Percentiles rank a stretch among this genome's conserved stretches.
These are phyloP conservation scores for Mucor lusitanicus DNA, from an alignment of 371 early-diverging fungal genomes.

Conservation along the genomic window DNA sequence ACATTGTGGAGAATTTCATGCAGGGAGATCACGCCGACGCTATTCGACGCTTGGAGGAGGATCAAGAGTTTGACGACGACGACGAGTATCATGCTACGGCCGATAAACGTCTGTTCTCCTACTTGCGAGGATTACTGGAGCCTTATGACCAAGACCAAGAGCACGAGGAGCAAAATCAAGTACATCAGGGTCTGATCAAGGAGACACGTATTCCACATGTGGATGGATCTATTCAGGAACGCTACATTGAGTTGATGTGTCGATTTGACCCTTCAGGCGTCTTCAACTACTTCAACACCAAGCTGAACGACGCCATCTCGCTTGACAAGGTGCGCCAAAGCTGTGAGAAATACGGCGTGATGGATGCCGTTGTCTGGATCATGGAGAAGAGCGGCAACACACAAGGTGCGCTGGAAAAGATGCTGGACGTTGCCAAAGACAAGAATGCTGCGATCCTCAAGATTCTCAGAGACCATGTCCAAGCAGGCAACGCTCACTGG, in stretches of 20 bases:
- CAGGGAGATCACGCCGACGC: conserved; percentile 65
- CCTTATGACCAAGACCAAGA: conserved; percentile 27
- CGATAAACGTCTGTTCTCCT: conserved; percentile 62
- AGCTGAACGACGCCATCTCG: conserved; percentile 57
- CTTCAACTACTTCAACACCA: conserved; percentile 61
- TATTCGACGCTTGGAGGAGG: conserved; percentile 56
- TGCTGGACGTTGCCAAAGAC: conserved; percentile 64
- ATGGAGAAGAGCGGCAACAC: conserved; percentile 73
- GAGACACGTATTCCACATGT: conserved; percentile 19
- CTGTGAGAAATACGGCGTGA: conserved; percentile 62
- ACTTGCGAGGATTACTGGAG: conserved; percentile 70
- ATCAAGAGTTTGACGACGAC: conserved; percentile 49
- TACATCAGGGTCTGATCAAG: conserved; percentile 12
- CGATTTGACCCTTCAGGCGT: conserved; percentile 71
- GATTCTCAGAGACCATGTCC: conserved; percentile 40
- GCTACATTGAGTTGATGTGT: conserved; percentile 71
- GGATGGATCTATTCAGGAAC: conserved; percentile 55
- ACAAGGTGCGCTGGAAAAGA: conserved; percentile 65
- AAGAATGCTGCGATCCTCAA: conserved; percentile 43
- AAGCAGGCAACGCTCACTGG: conserved; percentile 28
- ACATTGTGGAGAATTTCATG: conserved; percentile 60
- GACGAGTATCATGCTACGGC: conserved; percentile 44
- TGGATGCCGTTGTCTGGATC: conserved; percentile 80
- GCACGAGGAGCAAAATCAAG: conserved; percentile 11
- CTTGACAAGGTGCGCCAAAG: conserved; percentile 57